Evolutionary conservation across 345 rosid species (phyloP).

Genomic region (Dipteronia sinensis): DNA sequence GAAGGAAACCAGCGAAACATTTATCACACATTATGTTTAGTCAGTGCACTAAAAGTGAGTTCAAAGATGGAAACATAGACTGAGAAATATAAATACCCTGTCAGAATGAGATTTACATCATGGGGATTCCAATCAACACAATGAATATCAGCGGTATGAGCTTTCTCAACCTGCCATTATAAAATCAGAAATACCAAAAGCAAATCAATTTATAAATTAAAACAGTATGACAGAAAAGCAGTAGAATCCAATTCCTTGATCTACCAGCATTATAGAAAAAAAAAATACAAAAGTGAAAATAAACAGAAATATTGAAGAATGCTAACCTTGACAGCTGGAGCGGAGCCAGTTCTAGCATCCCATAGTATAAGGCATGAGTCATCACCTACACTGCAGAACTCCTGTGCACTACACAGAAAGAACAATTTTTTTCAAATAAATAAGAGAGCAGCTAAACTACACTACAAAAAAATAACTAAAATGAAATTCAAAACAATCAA

Average conservation of each 20-base stretch:
- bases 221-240: too few species aligned
- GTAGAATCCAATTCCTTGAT: neutral
- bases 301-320: neutral
- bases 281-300: neutral
- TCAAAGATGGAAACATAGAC: neutral
- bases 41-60: neutral
- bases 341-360: slow-evolving; percentile 62
- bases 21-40: neutral
- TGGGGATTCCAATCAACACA: slow-evolving; percentile 82
- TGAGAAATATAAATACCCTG: slow-evolving; percentile 45
- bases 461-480: neutral
- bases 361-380: slow-evolving; percentile 73
- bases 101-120: slow-evolving; percentile 57
- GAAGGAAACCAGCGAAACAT: neutral
- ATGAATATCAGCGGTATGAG: slow-evolving; percentile 68
- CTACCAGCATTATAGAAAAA: neutral
- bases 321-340: slow-evolving; percentile 59
- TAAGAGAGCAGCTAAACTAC: neutral
- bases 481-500: neutral
- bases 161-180: slow-evolving; percentile 62
- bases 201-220: too few species aligned
- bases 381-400: slow-evolving; percentile 77
- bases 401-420: slow-evolving; percentile 42
- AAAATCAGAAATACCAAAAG: neutral
- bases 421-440: neutral